Percentiles rank a stretch among this genome's conserved stretches.
These are phyloP conservation scores for Silene latifolia DNA, from an alignment of 148 eudicot species.

Conservation along the genomic window DNA sequence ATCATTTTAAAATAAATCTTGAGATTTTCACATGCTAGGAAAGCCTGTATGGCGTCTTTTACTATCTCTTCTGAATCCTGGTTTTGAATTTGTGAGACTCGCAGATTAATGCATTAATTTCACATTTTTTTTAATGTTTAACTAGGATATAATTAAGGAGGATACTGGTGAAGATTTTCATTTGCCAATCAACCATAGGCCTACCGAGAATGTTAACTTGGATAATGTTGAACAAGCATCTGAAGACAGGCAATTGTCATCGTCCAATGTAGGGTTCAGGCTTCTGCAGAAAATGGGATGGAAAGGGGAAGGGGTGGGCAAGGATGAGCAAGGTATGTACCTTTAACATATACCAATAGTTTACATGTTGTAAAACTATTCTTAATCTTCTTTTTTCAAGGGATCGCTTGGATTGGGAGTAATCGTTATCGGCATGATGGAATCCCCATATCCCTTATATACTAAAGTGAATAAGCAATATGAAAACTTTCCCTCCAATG, in stretches of 20 bases:
- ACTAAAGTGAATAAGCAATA: too few species aligned
- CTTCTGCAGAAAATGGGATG: conserved; percentile 98
- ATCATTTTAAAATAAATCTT: neutral
- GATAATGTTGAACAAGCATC: conserved; percentile 95
- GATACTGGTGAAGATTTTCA: conserved; percentile 71
- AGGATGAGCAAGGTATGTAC: conserved; percentile 80
- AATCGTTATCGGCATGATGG: neutral
- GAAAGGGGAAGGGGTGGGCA: conserved; percentile 97
- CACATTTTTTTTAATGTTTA: conserved; percentile 27
- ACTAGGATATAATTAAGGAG: conserved; percentile 47
- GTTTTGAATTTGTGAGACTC: neutral
- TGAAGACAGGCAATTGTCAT: conserved; percentile 67
- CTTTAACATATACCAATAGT: neutral
- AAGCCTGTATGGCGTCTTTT: conserved; percentile 10
- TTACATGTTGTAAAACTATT: neutral
- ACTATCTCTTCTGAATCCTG: neutral
- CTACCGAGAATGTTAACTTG: conserved; percentile 74
- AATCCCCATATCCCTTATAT: too few species aligned
- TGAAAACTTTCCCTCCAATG: too few species aligned
- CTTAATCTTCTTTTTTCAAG: neutral
- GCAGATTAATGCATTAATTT: neutral
- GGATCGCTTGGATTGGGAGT: neutral
- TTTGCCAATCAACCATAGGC: conserved; percentile 77
- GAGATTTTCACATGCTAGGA: neutral
- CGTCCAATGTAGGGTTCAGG: conserved; percentile 84